Base-by-base conservation (phyloP, 2,329 filamentous ascomycete species). In the Botryotinia calthae region DNA sequence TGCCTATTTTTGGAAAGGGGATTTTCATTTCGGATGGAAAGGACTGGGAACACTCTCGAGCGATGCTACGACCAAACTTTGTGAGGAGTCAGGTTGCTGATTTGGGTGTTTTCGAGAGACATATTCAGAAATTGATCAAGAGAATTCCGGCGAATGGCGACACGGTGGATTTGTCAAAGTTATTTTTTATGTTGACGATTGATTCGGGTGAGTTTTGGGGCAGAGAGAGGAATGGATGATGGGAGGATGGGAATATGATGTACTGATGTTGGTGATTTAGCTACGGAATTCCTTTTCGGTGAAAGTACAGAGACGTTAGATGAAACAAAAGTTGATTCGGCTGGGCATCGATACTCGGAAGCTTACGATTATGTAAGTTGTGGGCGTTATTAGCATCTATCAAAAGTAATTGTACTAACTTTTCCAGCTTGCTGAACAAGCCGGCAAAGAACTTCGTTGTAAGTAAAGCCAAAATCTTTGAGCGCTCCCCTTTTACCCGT, bases 281-380 rank as follows among this genome's bases (percentile, higher is more conserved):
- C 90, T 0, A 92, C 90, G 0, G 88, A 90, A 63, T 91, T 93
- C 75, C 82, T 93, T 7, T 90, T 93, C 64, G 90, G 91, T 10
- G 83, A 88, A 64, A 87, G 85, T 68, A 85, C 85, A 4, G 82
- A 84, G 74, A 85, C 84, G 22, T 77, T 87, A 48, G 51, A 58
- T 28, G 74, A 74, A 14, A 40, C 56, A 10, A 74, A 59, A 12
- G 51, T 48, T 4, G 78, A 66, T 48, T 70, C 66, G 16, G 16
- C n/a, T 46, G 78, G 77, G 9, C 70, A 74, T 59, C 75, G 72
- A 44, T 84, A 84, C 73, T 78, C 79, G 10, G 76, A 81, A 22
- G 79, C 80, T 6, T 84, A 84, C 71, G 78, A 79, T 10, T 81
- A 80, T 73, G 80, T 72, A 22, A 56, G 70, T 72, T 28, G 14